A percentile compares a stretch with the other conserved stretches of the same genome.
These are phyloP conservation scores for Fragaria vesca DNA, from an alignment of 306 rosid species.

Conservation along the genomic window DNA sequence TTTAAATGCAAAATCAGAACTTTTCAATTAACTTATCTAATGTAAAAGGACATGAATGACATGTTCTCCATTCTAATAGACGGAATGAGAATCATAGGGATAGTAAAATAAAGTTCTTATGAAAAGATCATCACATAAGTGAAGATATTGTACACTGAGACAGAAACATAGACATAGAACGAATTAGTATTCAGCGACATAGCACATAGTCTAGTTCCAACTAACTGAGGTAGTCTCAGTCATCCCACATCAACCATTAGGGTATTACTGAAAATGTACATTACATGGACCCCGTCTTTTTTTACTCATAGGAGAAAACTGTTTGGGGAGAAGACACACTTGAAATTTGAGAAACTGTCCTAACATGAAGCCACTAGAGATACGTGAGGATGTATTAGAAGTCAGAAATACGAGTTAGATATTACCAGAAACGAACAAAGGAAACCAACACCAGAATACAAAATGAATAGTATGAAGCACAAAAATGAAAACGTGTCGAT, in stretches of 20 bases:
- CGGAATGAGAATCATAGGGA: not conserved
- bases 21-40: not conserved
- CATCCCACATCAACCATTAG: not conserved
- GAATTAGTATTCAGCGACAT: not conserved
- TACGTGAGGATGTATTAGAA: not conserved
- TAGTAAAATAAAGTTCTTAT: not conserved
- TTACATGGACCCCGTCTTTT: not conserved
- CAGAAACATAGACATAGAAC: not conserved
- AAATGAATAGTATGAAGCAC: not conserved
- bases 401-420: not conserved
- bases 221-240: not conserved
- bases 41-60: not conserved
- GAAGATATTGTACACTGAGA: not conserved
- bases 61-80: not conserved
- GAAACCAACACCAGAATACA: not conserved
- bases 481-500: constrained; percentile 12
- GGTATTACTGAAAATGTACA: not conserved
- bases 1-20: not conserved
- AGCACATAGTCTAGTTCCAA: not conserved
- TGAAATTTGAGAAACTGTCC: not conserved
- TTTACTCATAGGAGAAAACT: not conserved
- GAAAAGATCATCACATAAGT: not conserved
- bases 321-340: not conserved
- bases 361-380: not conserved
- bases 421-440: not conserved